Evolutionary conservation across 441 rosid genomes (phyloP), one percentile per base, ranked within the genome.

Genomic region (Populus hybrid): DNA sequence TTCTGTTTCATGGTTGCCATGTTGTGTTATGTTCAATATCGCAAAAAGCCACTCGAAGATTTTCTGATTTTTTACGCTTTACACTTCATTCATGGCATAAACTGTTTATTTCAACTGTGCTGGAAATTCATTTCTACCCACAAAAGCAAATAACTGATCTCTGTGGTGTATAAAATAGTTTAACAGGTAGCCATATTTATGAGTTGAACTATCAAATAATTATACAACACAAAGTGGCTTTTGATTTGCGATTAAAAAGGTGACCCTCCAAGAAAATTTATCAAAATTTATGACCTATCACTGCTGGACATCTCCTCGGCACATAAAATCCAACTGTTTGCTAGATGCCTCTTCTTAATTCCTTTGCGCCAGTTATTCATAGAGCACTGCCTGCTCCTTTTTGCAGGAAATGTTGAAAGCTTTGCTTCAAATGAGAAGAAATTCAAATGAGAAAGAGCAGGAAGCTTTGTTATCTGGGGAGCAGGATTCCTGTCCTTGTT

Each of bases 391-490:
- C 20, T 73, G 75, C 24, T 71, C 66, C 71, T 21, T 66, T 68
- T n/a, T 74, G 81, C 91, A 96, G 99, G 98, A 96, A 61, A 87
- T 91, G 1, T 45, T 88, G 88, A 87, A 87, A 78, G 93, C 93
- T 59, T 82, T 94, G 86, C 77, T 87, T 64, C 84, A 73, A 50
- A 94, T 96, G 99, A 93, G 98, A 90, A 89, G 88, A 77, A 85
- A 82, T 81, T 88, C 97, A 0, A 96, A 88, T 73, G 95, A 88
- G 87, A 96, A 89, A 82, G 98, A 94, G 91, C 95, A 93, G 36
- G 94, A 93, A 83, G 99, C 99, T 82, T 86, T 96, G 84, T 82
- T 96, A 81, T 83, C 98, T 12, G 90, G 90, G 6, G 98, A 94
- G 85, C 90, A 90, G 72, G 99, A 96, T 84, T 31, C 86, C 36